Conservation (phyloP, 805 yeast species). For the Barnettozyma vustinii region DNA sequence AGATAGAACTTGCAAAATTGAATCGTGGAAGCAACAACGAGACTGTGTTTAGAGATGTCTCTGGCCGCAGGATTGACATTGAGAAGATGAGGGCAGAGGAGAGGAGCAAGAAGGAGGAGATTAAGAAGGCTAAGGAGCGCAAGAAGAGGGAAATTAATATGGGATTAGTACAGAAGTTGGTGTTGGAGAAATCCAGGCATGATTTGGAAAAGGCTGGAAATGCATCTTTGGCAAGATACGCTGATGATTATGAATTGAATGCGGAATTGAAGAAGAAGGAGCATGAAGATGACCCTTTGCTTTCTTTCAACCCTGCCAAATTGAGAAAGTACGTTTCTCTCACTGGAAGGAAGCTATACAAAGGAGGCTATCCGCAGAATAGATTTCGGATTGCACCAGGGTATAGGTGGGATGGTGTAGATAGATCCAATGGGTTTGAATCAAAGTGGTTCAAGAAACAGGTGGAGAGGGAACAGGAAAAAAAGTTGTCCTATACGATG, state of each 20-base stretch:
- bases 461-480: constrained; percentile 30
- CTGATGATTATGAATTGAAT: constrained; percentile 36
- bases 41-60: constrained; percentile 56
- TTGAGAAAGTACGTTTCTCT: constrained; percentile 23
- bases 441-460: constrained; percentile 44
- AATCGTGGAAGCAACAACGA: constrained; percentile 14
- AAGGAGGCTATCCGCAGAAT: constrained; percentile 54
- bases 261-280: constrained; percentile 27
- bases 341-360: constrained; percentile 52
- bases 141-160: constrained; percentile 28
- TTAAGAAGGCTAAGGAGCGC: constrained; percentile 25
- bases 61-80: constrained; percentile 49
- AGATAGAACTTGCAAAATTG: constrained; percentile 3
- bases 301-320: constrained; percentile 34
- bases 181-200: constrained; percentile 31
- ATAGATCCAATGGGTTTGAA: constrained; percentile 87
- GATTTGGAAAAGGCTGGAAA: constrained; percentile 24
- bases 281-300: constrained; percentile 62
- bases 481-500: constrained; percentile 30
- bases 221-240: constrained; percentile 27
- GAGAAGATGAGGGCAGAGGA: constrained; percentile 25
- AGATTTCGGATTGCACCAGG: constrained; percentile 79
- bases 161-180: constrained; percentile 36
- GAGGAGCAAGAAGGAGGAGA: constrained; percentile 23
- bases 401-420: constrained; percentile 86